These are phyloP conservation scores for Penicillium cataractarum DNA, from an alignment of 495 filamentous ascomycete species.

Conservation along the genomic window DNA sequence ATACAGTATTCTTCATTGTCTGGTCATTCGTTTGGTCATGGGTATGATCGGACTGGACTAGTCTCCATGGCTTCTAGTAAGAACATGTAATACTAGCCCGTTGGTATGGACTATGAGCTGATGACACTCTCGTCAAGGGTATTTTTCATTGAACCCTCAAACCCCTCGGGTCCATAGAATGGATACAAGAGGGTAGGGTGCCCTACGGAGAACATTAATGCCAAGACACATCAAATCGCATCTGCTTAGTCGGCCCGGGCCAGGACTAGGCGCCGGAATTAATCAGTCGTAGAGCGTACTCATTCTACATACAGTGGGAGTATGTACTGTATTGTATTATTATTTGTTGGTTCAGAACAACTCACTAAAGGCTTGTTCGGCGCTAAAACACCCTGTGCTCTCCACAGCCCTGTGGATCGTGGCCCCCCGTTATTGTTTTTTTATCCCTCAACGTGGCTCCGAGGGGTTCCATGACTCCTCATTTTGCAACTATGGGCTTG, in stretches of 20 bases:
- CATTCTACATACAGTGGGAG: background rate
- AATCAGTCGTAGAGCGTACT: no score
- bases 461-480: background rate
- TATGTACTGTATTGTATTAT: background rate
- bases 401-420: conserved; percentile 2
- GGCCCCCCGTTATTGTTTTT: background rate
- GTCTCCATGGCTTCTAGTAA: no score
- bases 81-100: background rate
- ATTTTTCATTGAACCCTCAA: background rate
- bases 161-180: no score
- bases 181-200: no score
- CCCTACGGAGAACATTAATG: background rate
- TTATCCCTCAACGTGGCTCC: conserved; percentile 1
- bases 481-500: background rate
- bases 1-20: no score
- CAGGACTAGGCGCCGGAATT: conserved; percentile 4
- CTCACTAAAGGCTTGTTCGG: conserved; percentile 8
- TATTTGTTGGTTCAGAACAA: background rate
- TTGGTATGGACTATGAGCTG: background rate
- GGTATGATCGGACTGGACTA: background rate
- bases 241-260: conserved; percentile 25
- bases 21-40: background rate
- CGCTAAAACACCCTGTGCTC: conserved; percentile 15
- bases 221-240: conserved; percentile 15
- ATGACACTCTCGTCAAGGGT: background rate